Evolutionary conservation across 768 basidiomycete species (phyloP).

Genomic region (Termitomyces sp.): DNA sequence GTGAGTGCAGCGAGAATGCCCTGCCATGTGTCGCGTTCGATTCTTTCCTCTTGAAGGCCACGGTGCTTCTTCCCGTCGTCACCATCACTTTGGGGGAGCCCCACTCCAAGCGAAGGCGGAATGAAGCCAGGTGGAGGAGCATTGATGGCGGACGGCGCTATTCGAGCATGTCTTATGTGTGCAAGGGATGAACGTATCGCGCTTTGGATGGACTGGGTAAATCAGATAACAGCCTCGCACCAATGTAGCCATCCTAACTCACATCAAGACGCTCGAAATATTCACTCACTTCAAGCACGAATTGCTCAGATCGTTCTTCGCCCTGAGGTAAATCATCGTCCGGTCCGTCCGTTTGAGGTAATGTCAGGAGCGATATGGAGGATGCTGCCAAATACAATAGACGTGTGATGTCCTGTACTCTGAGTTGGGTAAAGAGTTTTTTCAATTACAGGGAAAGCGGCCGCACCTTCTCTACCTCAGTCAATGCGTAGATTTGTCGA

Average conservation of each 20-base stretch:
- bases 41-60: constrained; percentile 72
- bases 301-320: constrained; percentile 80
- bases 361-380: constrained; percentile 69
- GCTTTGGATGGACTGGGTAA: constrained; percentile 61
- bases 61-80: constrained; percentile 35
- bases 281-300: constrained; percentile 79
- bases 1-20: constrained; percentile 64
- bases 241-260: constrained; percentile 14
- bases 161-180: constrained; percentile 75
- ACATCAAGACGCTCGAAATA: constrained; percentile 83
- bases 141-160: constrained; percentile 84
- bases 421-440: neutral
- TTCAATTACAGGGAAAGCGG: neutral
- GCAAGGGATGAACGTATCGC: constrained; percentile 75
- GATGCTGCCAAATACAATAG: constrained; percentile 72
- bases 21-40: constrained; percentile 74
- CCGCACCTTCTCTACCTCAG: constrained; percentile 72
- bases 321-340: constrained; percentile 69
- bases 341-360: constrained; percentile 76
- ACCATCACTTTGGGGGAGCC: constrained; percentile 44
- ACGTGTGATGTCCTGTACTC: constrained; percentile 67
- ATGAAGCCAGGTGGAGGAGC: constrained; percentile 69
- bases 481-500: constrained; percentile 73
- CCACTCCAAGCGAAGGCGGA: constrained; percentile 75
- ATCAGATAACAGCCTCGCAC: neutral